Evolutionary conservation across 73 alveolate species (phyloP).

Genomic region (Tetrahymena borealis): DNA sequence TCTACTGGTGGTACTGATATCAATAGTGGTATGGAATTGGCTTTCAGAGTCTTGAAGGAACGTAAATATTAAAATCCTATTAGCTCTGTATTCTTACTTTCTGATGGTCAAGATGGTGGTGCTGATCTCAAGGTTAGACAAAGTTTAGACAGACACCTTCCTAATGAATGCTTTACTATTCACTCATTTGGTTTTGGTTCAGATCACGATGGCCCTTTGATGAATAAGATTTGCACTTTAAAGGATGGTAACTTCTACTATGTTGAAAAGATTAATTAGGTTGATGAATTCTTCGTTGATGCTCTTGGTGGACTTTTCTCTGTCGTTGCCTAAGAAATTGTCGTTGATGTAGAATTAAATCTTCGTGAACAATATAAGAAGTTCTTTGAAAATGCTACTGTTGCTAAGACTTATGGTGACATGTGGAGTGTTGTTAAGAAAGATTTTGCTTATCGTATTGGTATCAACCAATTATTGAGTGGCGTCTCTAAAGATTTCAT

Average conservation of each 20-base stretch:
- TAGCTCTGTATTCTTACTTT: slow-evolving; percentile 10
- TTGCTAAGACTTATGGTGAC: slow-evolving; percentile 29
- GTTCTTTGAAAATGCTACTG: neutral
- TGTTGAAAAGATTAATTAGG: slow-evolving; percentile 15
- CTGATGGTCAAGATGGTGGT: slow-evolving; percentile 33
- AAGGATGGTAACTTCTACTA: slow-evolving; percentile 45
- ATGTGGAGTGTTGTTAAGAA: slow-evolving; percentile 15
- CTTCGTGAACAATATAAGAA: neutral
- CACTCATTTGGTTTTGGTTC: slow-evolving; percentile 54
- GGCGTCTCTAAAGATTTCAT: slow-evolving; percentile 24
- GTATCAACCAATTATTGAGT: slow-evolving; percentile 2
- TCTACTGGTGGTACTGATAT: slow-evolving; percentile 34
- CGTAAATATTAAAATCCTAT: slow-evolving; percentile 20
- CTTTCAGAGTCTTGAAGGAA: slow-evolving; percentile 7
- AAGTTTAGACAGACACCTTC: neutral
- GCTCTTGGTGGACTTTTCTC: slow-evolving; percentile 39
- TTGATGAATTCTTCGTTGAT: slow-evolving; percentile 45
- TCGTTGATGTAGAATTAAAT: slow-evolving; percentile 1
- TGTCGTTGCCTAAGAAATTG: slow-evolving; percentile 18
- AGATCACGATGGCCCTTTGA: slow-evolving; percentile 42
- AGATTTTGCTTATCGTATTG: slow-evolving; percentile 2
- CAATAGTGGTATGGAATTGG: slow-evolving; percentile 19
- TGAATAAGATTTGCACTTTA: slow-evolving; percentile 20
- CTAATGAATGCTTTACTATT: neutral
- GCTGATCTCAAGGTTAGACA: neutral